phyloP scores from a whole-genome alignment of 139 green algal genomes.

The Micractinium conductrix region DNA sequence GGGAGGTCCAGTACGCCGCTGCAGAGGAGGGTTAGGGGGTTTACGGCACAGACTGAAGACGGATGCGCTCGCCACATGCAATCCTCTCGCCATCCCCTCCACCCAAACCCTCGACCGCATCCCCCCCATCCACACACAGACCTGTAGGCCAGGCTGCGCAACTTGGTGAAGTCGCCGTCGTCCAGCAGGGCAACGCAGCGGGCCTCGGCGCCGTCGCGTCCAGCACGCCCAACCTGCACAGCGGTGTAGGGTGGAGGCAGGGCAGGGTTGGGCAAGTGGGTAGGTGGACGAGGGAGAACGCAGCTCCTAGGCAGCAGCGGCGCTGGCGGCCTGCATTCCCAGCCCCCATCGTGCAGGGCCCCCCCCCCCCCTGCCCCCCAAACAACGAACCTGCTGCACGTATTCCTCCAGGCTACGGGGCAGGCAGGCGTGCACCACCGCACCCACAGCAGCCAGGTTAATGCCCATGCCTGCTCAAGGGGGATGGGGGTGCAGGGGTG shows the following conservation, averaged over 20 bases:
- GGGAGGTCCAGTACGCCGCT: constrained; percentile 45
- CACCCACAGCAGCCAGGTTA: constrained; percentile 61
- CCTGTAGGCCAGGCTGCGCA: constrained; percentile 66
- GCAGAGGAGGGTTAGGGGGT: no score
- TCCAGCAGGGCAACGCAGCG: constrained; percentile 73
- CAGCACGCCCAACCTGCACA: constrained; percentile 71
- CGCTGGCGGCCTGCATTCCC: no score
- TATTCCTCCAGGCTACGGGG: constrained; percentile 89
- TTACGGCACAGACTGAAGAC: no score
- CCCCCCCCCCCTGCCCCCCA: neutral
- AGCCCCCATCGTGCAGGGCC: no score
- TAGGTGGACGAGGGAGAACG: no score
- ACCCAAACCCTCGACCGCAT: no score
- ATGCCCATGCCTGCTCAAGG: constrained; percentile 63
- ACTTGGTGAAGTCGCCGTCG: constrained; percentile 65
- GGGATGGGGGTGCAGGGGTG: neutral
- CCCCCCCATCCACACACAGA: no score
- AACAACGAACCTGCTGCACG: constrained; percentile 78
- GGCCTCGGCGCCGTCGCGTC: constrained; percentile 67
- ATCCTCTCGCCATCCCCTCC: no score
- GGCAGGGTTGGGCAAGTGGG: no score
- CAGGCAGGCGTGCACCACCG: constrained; percentile 81
- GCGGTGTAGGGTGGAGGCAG: neutral
- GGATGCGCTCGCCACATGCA: no score
- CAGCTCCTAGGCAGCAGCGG: no score